These are phyloP conservation scores for Ocimum tenuiflorum DNA, from an alignment of 257 asterid genomes.

Conservation along the genomic window DNA sequence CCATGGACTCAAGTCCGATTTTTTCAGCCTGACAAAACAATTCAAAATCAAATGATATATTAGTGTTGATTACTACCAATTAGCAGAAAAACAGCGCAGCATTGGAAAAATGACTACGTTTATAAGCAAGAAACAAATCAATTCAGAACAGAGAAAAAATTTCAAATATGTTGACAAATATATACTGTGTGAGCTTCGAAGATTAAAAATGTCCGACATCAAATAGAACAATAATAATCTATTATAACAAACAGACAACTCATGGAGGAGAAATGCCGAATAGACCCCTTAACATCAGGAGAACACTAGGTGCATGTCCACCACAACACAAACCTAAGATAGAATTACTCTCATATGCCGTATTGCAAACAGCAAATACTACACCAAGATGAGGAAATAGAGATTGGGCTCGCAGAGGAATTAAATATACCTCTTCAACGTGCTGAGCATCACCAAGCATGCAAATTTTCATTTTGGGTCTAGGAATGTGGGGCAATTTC, in stretches of 20 bases:
- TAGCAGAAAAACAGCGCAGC: background rate
- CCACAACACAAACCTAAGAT: background rate
- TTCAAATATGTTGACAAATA: too few species aligned
- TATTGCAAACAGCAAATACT: background rate
- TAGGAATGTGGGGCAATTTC: slow-evolving; percentile 44
- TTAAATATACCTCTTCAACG: slow-evolving; percentile 41
- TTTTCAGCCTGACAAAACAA: slow-evolving; percentile 36
- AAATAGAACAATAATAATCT: too few species aligned
- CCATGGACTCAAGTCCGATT: slow-evolving; percentile 58
- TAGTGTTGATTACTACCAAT: too few species aligned
- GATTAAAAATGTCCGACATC: too few species aligned
- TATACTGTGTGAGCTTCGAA: too few species aligned
- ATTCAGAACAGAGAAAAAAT: too few species aligned
- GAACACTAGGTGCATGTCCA: too few species aligned
- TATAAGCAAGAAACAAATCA: background rate
- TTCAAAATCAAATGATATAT: background rate
- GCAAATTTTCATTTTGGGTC: slow-evolving; percentile 48
- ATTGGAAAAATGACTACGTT: too few species aligned
- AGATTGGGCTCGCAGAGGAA: too few species aligned
- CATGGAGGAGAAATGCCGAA: too few species aligned
- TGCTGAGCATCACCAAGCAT: slow-evolving; percentile 58
- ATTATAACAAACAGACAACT: too few species aligned
- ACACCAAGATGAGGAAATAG: background rate
- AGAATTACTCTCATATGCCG: background rate
- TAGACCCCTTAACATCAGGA: too few species aligned